Percentiles rank a stretch among this genome's conserved stretches.
Evolutionary conservation across 1,284 basidiomycete species (phyloP).

Genomic region (Veloboletus limbatus): DNA sequence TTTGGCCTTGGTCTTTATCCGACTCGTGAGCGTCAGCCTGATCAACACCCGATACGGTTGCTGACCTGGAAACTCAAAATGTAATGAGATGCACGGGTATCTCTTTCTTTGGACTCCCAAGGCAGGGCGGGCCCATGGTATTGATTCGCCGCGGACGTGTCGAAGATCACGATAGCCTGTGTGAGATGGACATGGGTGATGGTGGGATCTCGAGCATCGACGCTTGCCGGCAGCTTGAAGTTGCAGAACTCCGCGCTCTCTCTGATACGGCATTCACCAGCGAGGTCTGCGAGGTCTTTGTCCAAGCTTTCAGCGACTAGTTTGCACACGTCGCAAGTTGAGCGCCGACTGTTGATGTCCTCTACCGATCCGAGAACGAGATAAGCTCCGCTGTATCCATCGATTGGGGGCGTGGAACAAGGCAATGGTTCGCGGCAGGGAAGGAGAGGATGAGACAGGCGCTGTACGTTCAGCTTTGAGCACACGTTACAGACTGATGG

Average conservation of each 20-base stretch:
- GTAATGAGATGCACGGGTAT: neutral
- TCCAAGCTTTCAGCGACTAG: constrained; percentile 16
- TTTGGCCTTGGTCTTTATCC: constrained; percentile 11
- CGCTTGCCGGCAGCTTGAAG: constrained; percentile 10
- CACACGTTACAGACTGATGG: constrained; percentile 8
- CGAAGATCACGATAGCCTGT: constrained; percentile 5
- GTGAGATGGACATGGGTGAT: constrained; percentile 19
- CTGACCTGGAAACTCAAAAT: constrained; percentile 18
- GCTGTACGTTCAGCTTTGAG: neutral
- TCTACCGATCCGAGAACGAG: constrained; percentile 15
- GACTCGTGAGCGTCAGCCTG: neutral
- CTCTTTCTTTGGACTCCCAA: constrained; percentile 8
- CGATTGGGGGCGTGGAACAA: neutral
- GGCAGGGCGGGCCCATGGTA: constrained; percentile 12
- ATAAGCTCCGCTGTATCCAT: neutral
- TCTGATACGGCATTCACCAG: constrained; percentile 8
- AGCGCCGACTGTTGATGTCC: constrained; percentile 16
- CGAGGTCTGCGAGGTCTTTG: constrained; percentile 11
- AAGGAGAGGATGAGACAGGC: neutral
- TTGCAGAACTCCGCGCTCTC: constrained; percentile 13
- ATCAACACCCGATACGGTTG: neutral
- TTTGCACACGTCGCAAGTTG: constrained; percentile 13
- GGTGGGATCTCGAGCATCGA: constrained; percentile 2
- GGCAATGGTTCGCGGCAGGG: neutral
- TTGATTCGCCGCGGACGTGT: neutral